A percentile compares a stretch with the other conserved stretches of the same genome.
Conservation (phyloP, 2,329 filamentous ascomycete genomes). For the Monosporascus sp. region DNA sequence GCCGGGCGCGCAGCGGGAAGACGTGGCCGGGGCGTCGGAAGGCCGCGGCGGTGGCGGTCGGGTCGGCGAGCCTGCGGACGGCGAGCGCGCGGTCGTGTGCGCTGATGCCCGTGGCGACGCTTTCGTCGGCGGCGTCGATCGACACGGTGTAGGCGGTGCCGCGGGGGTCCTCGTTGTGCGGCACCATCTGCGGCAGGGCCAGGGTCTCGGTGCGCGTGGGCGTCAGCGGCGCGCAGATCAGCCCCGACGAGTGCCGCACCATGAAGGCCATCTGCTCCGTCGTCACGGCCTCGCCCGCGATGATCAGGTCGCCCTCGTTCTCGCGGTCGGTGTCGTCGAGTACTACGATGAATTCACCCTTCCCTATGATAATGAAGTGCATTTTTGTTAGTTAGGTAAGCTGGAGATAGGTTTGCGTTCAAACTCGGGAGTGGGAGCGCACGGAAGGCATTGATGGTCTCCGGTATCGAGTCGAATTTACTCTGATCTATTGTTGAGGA, state of each 20-base stretch:
- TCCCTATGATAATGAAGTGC: conserved; percentile 38
- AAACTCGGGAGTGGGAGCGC: conserved; percentile 25
- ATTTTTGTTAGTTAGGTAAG: conserved; percentile 7
- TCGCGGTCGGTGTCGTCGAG: conserved; percentile 90
- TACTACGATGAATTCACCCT: conserved; percentile 91
- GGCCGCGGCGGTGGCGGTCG: conserved; percentile 46
- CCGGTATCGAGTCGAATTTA: conserved; percentile 61
- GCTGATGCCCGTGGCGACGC: conserved; percentile 82
- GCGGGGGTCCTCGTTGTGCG: conserved; percentile 69
- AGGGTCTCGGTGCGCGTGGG: conserved; percentile 64
- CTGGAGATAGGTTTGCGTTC: conserved; percentile 2
- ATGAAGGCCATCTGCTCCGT: conserved; percentile 93
- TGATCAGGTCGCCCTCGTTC: conserved; percentile 97
- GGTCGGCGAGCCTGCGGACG: conserved; percentile 71
- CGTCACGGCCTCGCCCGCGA: conserved; percentile 79
- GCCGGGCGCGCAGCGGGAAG: conserved; percentile 72
- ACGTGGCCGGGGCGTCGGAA: conserved; percentile 88
- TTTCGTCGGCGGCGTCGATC: conserved; percentile 69
- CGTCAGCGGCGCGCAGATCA: conserved; percentile 83
- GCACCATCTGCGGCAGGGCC: conserved; percentile 84
- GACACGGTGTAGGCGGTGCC: conserved; percentile 90
- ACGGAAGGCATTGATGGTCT: conserved; percentile 61
- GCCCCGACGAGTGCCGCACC: conserved; percentile 83
- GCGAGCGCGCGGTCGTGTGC: conserved; percentile 82
- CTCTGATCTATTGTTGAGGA: conserved; percentile 43